A percentile compares a stretch with the other conserved stretches of the same genome.
These are phyloP conservation scores for Adiantum capillusveneris DNA, from an alignment of 75 land plant genomes.

Conservation along the genomic window DNA sequence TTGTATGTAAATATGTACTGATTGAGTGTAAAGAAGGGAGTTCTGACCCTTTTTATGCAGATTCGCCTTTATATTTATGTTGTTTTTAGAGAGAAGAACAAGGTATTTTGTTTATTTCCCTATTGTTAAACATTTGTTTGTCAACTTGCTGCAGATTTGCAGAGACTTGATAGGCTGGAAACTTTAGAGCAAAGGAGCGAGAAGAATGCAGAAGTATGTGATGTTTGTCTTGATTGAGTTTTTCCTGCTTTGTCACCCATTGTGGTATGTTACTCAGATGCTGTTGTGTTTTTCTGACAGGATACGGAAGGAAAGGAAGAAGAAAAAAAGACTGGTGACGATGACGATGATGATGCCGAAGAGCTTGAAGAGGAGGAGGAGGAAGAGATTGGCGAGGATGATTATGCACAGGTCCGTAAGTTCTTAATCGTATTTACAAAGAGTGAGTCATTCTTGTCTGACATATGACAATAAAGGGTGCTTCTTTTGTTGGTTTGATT, in stretches of 20 bases:
- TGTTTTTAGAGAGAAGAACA: too few relatives aligned
- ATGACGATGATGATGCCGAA: constrained; percentile 27
- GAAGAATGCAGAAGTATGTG: constrained; percentile 9
- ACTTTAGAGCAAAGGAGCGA: constrained; percentile 20
- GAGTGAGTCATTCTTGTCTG: neutral
- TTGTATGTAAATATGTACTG: too few relatives aligned
- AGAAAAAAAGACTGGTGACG: constrained; percentile 28
- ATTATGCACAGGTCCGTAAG: constrained; percentile 26
- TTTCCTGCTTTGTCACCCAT: too few relatives aligned
- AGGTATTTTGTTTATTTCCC: too few relatives aligned
- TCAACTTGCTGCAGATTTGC: constrained; percentile 34
- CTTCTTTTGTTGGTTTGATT: neutral
- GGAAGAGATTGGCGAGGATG: constrained; percentile 39
- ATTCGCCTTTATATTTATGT: too few relatives aligned
- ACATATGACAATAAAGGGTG: neutral
- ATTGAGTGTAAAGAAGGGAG: too few relatives aligned
- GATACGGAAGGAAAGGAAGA: constrained; percentile 25
- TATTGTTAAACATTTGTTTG: too few relatives aligned
- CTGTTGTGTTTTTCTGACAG: constrained; percentile 8
- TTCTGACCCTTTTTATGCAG: too few relatives aligned
- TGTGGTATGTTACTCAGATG: too few relatives aligned
- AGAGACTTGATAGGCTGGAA: constrained; percentile 28
- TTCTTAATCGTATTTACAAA: neutral
- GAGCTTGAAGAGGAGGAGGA: constrained; percentile 33
- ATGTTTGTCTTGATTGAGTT: neutral